phyloP scores from a whole-genome alignment of 2,329 filamentous ascomycete genomes.

The Colletotrichum agaves region DNA sequence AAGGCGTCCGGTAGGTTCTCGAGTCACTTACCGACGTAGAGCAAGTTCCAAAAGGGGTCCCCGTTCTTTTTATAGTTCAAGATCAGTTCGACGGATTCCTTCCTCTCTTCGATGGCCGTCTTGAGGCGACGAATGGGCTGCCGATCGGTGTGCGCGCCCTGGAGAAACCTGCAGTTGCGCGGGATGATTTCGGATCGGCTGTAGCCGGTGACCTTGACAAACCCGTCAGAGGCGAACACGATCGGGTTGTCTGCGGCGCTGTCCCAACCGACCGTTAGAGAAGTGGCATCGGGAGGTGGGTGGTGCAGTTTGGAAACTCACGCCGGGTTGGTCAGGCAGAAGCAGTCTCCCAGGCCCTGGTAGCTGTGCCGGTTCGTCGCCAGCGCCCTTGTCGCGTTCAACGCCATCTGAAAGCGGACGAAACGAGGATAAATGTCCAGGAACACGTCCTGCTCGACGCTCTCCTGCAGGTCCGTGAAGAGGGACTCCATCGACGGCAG shows the following conservation, averaged over 20 bases:
- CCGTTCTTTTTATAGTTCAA: constrained; percentile 64
- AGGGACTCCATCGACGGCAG: constrained; percentile 59
- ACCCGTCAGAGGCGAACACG: constrained; percentile 60
- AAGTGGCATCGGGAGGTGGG: too few species aligned
- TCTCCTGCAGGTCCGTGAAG: constrained; percentile 55
- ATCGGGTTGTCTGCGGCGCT: constrained; percentile 59
- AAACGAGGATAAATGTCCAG: constrained; percentile 63
- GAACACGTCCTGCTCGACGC: constrained; percentile 56
- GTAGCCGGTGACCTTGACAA: constrained; percentile 62
- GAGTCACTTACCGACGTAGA: constrained; percentile 57
- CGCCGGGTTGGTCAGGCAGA: constrained; percentile 65
- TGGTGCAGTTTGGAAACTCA: background rate
- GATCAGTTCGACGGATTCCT: constrained; percentile 61
- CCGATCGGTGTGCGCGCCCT: constrained; percentile 58
- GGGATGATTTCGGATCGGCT: constrained; percentile 57
- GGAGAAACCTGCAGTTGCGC: constrained; percentile 63
- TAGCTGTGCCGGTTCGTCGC: constrained; percentile 52
- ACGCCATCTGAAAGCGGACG: constrained; percentile 61
- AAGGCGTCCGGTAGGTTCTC: background rate
- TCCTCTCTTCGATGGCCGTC: constrained; percentile 51
- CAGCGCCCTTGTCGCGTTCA: constrained; percentile 57
- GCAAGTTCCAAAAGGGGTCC: constrained; percentile 66
- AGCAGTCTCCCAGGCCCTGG: constrained; percentile 67
- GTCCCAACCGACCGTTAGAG: too few species aligned
- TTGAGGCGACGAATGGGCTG: constrained; percentile 54